Conservation (phyloP, 1,284 basidiomycete species). For the Tilletia caries region DNA sequence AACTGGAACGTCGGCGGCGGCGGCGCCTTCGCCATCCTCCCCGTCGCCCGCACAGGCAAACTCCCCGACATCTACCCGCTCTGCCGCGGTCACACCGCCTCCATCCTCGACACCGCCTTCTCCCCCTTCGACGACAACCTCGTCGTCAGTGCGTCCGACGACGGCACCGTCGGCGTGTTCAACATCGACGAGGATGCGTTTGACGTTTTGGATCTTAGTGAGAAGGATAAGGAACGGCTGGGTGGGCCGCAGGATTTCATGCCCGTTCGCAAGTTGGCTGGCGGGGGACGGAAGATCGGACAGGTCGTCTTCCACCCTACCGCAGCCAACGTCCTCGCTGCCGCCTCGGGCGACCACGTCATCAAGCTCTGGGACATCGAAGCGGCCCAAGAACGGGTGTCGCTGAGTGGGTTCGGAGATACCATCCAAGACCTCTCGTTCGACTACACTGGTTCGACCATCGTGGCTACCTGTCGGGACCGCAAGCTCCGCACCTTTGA, state of each 20-base stretch:
- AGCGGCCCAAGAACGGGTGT: constrained; percentile 57
- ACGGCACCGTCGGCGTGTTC: constrained; percentile 90
- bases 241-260: constrained; percentile 70
- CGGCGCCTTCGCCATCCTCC: constrained; percentile 89
- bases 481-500: constrained; percentile 89
- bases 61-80: constrained; percentile 89
- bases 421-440: constrained; percentile 82
- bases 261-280: constrained; percentile 61
- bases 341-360: constrained; percentile 80
- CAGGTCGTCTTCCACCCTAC: constrained; percentile 94
- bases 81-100: constrained; percentile 74
- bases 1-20: constrained; percentile 95
- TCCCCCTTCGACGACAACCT: constrained; percentile 87
- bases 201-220: constrained; percentile 41
- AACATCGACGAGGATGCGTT: constrained; percentile 71
- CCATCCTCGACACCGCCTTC: constrained; percentile 95
- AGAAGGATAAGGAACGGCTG: constrained; percentile 40
- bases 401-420: constrained; percentile 76
- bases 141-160: constrained; percentile 86
- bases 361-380: constrained; percentile 81
- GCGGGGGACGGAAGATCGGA: constrained; percentile 74
- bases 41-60: constrained; percentile 62
- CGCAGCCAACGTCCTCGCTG: constrained; percentile 79
- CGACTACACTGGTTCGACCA: constrained; percentile 73
- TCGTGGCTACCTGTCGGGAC: constrained; percentile 73